A percentile compares a stretch with the other conserved stretches of the same genome.
These are phyloP conservation scores for Russula sp. DNA, from an alignment of 768 basidiomycete species.

Conservation along the genomic window DNA sequence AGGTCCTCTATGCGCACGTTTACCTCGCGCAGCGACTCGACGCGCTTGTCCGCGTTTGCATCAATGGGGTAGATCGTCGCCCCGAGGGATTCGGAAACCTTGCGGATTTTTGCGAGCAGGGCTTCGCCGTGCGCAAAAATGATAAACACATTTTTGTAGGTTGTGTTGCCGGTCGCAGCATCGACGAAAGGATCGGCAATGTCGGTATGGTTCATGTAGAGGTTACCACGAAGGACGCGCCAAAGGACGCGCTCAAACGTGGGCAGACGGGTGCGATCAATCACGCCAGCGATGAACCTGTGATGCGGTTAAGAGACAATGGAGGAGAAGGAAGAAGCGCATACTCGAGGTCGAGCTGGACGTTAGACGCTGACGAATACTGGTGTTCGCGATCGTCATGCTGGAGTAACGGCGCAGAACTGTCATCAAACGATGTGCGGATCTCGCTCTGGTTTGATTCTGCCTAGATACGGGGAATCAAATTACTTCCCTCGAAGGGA, in stretches of 20 bases:
- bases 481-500: neutral
- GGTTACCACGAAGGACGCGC: slow-evolving; percentile 94
- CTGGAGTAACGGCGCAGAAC: slow-evolving; percentile 82
- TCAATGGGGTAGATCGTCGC: slow-evolving; percentile 96
- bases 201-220: slow-evolving; percentile 99
- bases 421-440: slow-evolving; percentile 86
- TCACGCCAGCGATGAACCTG: slow-evolving; percentile 94
- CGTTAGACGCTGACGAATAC: slow-evolving; percentile 37
- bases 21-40: slow-evolving; percentile 86
- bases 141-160: slow-evolving; percentile 98
- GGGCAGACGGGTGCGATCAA: slow-evolving; percentile 84
- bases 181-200: slow-evolving; percentile 91
- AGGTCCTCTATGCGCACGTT: slow-evolving; percentile 86
- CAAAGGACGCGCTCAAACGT: slow-evolving; percentile 97
- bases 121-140: slow-evolving; percentile 97
- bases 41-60: slow-evolving; percentile 86
- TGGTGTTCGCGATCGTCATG: slow-evolving; percentile 81
- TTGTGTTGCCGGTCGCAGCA: slow-evolving; percentile 73
- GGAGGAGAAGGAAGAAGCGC: slow-evolving; percentile 26
- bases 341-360: slow-evolving; percentile 86
- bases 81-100: slow-evolving; percentile 98
- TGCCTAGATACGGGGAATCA: slow-evolving; percentile 44
- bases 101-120: slow-evolving; percentile 92
- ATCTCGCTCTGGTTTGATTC: slow-evolving; percentile 74
- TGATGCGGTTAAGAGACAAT: neutral